Conservation (phyloP, 176 grass and related monocot species). For the Oryza meridionalis region DNA sequence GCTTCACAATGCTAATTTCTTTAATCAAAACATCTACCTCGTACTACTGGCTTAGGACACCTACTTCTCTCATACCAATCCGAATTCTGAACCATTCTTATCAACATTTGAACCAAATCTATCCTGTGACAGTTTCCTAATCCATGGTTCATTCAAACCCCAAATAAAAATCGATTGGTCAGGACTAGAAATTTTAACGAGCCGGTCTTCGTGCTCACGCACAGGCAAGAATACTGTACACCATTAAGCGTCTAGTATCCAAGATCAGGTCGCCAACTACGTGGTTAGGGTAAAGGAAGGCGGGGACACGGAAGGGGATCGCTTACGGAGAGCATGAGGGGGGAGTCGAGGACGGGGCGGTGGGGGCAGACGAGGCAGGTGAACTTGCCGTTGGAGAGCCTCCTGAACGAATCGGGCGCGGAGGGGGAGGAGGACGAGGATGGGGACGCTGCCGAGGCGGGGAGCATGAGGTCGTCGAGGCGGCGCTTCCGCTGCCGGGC, state of each 20-base stretch:
- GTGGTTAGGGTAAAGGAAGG: not conserved
- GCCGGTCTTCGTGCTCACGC: not conserved
- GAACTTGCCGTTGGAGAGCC: constrained; percentile 67
- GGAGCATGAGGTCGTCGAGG: constrained; percentile 72
- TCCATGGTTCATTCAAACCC: not conserved
- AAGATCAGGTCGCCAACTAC: not conserved
- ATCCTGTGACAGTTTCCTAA: not conserved
- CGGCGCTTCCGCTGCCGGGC: constrained; percentile 73
- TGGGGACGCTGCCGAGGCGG: constrained; percentile 38
- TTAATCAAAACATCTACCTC: not conserved
- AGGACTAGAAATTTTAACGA: not conserved
- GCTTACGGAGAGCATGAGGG: constrained; percentile 81
- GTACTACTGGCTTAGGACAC: not conserved
- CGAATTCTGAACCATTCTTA: not conserved
- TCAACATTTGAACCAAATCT: not conserved
- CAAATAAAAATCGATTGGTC: not conserved
- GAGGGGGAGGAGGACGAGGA: constrained; percentile 41
- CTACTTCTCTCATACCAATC: not conserved
- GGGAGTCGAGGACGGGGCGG: constrained; percentile 70
- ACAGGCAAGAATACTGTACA: not conserved
- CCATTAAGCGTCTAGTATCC: not conserved
- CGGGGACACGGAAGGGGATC: not conserved
- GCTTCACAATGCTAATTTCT: not conserved
- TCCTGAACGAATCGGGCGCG: constrained; percentile 60
- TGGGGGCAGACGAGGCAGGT: constrained; percentile 70